Evolutionary conservation across 768 basidiomycete species (phyloP).

Genomic region (Tulasnella sp.): DNA sequence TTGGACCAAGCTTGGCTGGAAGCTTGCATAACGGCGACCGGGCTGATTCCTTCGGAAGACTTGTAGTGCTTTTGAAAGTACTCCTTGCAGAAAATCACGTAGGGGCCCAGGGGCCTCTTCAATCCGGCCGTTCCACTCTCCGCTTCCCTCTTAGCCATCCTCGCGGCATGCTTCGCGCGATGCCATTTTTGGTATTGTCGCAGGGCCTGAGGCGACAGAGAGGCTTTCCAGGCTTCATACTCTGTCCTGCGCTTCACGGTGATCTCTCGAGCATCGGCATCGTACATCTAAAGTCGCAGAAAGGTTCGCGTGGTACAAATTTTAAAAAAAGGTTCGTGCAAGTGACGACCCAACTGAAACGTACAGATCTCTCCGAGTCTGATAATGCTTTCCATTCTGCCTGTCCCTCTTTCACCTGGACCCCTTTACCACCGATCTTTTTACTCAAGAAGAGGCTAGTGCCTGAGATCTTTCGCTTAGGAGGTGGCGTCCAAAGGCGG

Average conservation of each 20-base stretch:
- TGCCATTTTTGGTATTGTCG: background rate
- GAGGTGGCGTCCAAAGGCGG: background rate
- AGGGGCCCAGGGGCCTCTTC: background rate
- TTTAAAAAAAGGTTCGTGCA: no score
- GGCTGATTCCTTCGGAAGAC: background rate
- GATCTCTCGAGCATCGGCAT: no score
- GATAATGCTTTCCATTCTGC: conserved; percentile 3
- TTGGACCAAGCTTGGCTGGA: background rate
- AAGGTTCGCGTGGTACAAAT: no score
- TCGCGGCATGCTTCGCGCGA: background rate
- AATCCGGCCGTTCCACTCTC: background rate
- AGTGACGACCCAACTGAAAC: background rate
- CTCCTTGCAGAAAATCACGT: background rate
- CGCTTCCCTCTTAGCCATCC: background rate
- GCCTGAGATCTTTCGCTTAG: background rate
- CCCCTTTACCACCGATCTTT: background rate
- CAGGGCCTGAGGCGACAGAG: background rate
- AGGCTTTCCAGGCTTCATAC: conserved; percentile 6
- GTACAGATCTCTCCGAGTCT: background rate
- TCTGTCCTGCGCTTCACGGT: background rate
- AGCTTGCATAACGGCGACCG: background rate
- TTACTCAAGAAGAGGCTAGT: background rate
- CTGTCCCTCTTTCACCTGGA: background rate
- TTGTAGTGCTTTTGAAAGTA: background rate
- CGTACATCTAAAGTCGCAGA: no score